phyloP scores from a whole-genome alignment of 805 yeast genomes.

The Lipomyces orientalis region DNA sequence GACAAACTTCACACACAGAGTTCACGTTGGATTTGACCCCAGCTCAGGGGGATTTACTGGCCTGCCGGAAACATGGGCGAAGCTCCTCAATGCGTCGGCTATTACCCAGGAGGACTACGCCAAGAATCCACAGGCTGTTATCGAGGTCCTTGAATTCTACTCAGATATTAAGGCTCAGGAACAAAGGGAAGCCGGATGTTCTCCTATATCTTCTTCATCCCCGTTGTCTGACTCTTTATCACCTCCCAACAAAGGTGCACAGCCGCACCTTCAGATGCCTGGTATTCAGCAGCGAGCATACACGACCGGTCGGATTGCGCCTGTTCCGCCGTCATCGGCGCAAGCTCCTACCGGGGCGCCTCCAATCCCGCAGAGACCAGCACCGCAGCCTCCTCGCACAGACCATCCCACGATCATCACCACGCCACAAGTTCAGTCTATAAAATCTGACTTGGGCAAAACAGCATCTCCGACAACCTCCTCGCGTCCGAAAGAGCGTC shows the following conservation, averaged over 20 bases:
- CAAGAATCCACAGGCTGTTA: slow-evolving; percentile 91
- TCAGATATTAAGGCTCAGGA: slow-evolving; percentile 42
- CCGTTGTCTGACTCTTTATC: slow-evolving; percentile 17
- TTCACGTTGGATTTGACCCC: slow-evolving; percentile 90
- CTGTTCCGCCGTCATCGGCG: slow-evolving; percentile 9
- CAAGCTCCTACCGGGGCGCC: slow-evolving; percentile 1
- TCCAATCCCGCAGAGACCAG: slow-evolving; percentile 20
- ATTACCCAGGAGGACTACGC: slow-evolving; percentile 87
- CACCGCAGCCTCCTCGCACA: slow-evolving; percentile 15
- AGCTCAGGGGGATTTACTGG: slow-evolving; percentile 88
- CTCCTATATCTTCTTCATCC: slow-evolving; percentile 26
- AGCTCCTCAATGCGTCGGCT: slow-evolving; percentile 79
- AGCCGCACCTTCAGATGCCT: slow-evolving; percentile 39
- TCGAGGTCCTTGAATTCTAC: slow-evolving; percentile 87
- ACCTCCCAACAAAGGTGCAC: slow-evolving; percentile 43
- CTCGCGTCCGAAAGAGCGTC: not conserved
- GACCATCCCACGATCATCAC: not conserved
- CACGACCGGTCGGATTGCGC: slow-evolving; percentile 20
- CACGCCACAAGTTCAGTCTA: not conserved
- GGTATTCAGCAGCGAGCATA: slow-evolving; percentile 12
- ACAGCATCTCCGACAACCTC: not conserved
- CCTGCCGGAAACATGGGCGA: slow-evolving; percentile 91
- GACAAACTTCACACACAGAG: slow-evolving; percentile 91
- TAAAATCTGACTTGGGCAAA: slow-evolving; percentile 2
- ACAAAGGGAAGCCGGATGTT: slow-evolving; percentile 34